phyloP scores from a whole-genome alignment of 2,329 filamentous ascomycete species.

The Aspergillus ochraceoroseus region DNA sequence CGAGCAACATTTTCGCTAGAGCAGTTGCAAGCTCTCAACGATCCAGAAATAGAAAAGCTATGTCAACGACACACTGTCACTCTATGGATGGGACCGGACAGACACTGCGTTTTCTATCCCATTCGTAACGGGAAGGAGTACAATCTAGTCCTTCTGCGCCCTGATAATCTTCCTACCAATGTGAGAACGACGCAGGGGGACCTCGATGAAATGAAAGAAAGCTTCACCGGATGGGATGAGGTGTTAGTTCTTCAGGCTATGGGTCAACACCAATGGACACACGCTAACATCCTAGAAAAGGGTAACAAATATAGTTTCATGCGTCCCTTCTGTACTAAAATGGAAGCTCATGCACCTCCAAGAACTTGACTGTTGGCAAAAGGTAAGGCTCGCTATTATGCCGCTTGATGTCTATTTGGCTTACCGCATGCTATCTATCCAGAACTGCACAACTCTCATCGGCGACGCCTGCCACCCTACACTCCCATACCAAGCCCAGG shows the following conservation, averaged over 20 bases:
- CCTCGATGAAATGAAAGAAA: conserved; percentile 54
- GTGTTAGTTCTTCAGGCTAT: conserved; percentile 15
- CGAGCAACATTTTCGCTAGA: conserved; percentile 50
- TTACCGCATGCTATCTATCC: neutral
- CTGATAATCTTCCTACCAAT: conserved; percentile 44
- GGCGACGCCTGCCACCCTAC: conserved; percentile 61
- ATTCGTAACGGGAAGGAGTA: conserved; percentile 54
- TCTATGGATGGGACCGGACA: conserved; percentile 59
- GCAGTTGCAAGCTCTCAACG: conserved; percentile 48
- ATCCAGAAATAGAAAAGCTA: conserved; percentile 33
- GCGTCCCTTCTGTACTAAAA: conserved; percentile 57
- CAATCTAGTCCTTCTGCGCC: conserved; percentile 61
- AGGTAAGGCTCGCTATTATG: conserved; percentile 13
- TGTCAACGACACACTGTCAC: conserved; percentile 49
- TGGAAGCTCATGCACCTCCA: conserved; percentile 57
- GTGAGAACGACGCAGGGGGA: conserved; percentile 45
- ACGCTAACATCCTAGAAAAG: neutral
- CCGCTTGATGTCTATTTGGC: neutral
- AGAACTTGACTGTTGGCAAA: conserved; percentile 42
- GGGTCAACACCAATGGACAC: too few relatives aligned
- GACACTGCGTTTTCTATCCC: conserved; percentile 60
- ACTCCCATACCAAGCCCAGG: conserved; percentile 58
- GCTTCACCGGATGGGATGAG: conserved; percentile 61
- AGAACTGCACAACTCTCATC: conserved; percentile 20
- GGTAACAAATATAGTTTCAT: conserved; percentile 21